Conservation (phyloP, 257 asterid genomes). For the Eucommia ulmoides region DNA sequence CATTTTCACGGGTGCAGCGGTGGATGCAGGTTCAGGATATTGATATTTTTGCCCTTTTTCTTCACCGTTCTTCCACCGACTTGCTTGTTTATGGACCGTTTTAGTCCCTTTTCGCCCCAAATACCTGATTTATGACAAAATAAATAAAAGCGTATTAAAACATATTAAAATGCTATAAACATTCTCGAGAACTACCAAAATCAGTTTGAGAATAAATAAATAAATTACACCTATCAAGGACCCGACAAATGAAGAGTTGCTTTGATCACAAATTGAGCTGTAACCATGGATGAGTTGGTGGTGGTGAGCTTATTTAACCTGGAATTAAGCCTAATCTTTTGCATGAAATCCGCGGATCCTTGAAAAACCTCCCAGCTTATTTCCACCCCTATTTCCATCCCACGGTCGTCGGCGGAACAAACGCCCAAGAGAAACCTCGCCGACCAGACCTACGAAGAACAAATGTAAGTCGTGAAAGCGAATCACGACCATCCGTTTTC, state of each 20-base stretch:
- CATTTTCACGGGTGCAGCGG: too few species aligned
- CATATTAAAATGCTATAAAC: too few species aligned
- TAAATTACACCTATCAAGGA: too few species aligned
- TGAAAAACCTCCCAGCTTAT: constrained; percentile 76
- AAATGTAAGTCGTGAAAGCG: constrained; percentile 32
- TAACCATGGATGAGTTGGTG: constrained; percentile 15
- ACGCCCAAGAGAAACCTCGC: constrained; percentile 35
- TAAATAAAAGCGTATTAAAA: too few species aligned
- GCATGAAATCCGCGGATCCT: constrained; percentile 79
- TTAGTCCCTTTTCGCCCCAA: too few species aligned
- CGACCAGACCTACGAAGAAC: constrained; percentile 38
- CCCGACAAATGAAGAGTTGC: constrained; percentile 77
- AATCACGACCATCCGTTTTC: constrained; percentile 93
- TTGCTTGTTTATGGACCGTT: too few species aligned
- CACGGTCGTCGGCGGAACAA: constrained; percentile 25
- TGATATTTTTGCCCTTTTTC: too few species aligned
- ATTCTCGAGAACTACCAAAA: too few species aligned
- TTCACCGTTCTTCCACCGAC: too few species aligned
- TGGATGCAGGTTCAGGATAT: too few species aligned
- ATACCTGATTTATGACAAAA: too few species aligned
- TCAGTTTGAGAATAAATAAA: too few species aligned
- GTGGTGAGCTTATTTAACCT: constrained; percentile 12
- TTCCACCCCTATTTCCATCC: constrained; percentile 24
- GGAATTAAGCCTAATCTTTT: constrained; percentile 60
- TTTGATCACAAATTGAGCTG: constrained; percentile 28